Base-by-base conservation (phyloP, 768 basidiomycete genomes). In the Mycena alexandri region DNA sequence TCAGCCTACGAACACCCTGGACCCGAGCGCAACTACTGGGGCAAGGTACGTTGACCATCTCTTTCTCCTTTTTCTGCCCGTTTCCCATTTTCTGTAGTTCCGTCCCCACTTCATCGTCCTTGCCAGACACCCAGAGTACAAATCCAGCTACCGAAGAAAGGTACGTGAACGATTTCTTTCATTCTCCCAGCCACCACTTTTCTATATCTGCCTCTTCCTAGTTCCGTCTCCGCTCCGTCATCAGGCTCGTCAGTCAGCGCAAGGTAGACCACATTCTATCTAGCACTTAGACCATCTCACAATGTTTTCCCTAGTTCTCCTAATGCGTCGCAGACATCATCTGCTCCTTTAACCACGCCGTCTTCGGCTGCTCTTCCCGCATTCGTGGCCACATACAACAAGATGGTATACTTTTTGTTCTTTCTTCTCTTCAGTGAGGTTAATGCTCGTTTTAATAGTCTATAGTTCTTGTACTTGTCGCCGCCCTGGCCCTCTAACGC, bases 81-180 rank as follows among this genome's bases (percentile, higher is more conserved):
- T 47, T 47, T 50, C 43, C n/a, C 48, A 16, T 48, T 61, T 41
- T 51, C 59, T 13, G 48, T 43, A n/a, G n/a, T n/a, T n/a, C n/a
- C n/a, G n/a, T n/a, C n/a, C n/a, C n/a, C n/a, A n/a, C n/a, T n/a
- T n/a, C 60, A 61, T 61, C 60, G 60, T 48, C 38, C 60, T 52
- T 16, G 38, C 50, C 48, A 33, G 60, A 52, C 60, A n/a, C 60
- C 25, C 38, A 61, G 60, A 61, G 60, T 61, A 61, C 48, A 61
- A 61, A 61, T 61, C 60, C 60, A 29, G 60, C 60, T 52, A 61
- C 41, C 60, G 41, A 41, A 52, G 36, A 42, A 61, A 51, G 8
- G 60, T 61, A 61, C 60, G 60, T 61, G 24, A 61, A 61, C 50
- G 2, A 52, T 61, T 41, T 61, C 59, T 61, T 50, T 53, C 29